Evolutionary conservation across 495 filamentous ascomycete species (phyloP), one percentile per base, ranked within the genome.

Genomic region (Corynascus novoguineensis): DNA sequence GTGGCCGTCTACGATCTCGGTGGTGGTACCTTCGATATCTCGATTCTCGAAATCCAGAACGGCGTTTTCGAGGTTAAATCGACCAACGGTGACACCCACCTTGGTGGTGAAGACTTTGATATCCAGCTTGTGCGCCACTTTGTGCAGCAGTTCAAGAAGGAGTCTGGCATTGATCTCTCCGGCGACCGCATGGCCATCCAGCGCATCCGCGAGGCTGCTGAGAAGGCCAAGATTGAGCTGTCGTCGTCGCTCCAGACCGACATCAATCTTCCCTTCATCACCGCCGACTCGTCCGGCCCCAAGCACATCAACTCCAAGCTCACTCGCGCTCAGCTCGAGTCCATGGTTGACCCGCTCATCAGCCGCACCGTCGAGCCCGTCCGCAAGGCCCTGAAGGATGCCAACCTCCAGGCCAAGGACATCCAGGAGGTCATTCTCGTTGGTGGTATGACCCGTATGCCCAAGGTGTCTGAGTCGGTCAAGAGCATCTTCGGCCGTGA

Each of bases 361-460:
- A 80, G 68, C 69, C 83, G 84, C 63, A 96, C 90, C 57, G 77
- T 91, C 57, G 93, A 96, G 62, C 93, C 93, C 48, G 92, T 96
- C 59, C 88, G 91, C 71, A 97, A 97, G 83, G 93, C 93, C 31
- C 80, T 98, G 27, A 97, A 97, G 84, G 93, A 98, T 74, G 95
- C 93, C 71, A 86, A 86, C 71, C 84, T 98, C 44, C 83, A 91
- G 76, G 84, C 93, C 60, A 91, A 89, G 75, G 95, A 98, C 53
- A 95, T 98, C 74, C 90, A 98, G 78, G 93, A 98, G 69, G 89
- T 98, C 65, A 97, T 98, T 72, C 86, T 98, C 25, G 93, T 98
- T 53, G 93, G 93, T 83, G 93, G 93, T 77, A 97, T 97, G 93
- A 97, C 95, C 63, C 95, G 93, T 79, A 98, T 98, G 93, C 93